Conservation (phyloP, 129 eudicot genomes). For the Centrapalus pauciflorus region DNA sequence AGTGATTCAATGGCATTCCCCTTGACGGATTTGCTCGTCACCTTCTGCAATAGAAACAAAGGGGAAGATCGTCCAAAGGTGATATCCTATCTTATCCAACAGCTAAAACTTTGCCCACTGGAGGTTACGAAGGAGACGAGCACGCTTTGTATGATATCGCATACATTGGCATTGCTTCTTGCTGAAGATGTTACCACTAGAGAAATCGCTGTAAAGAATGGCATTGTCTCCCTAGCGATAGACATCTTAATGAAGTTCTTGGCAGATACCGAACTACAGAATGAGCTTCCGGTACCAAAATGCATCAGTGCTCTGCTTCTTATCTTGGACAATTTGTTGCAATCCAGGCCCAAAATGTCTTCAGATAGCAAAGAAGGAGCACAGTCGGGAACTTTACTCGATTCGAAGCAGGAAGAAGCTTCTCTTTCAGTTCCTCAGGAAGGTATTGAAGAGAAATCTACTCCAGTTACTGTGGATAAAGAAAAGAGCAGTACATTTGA, state of each 20-base stretch:
- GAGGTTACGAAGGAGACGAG: conserved; percentile 59
- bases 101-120: conserved; percentile 64
- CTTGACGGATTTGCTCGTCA: conserved; percentile 75
- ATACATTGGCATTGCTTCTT: conserved; percentile 78
- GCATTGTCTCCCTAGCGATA: conserved; percentile 49
- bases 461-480: conserved; percentile 27
- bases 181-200: conserved; percentile 70
- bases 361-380: conserved; percentile 45
- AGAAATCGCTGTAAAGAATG: conserved; percentile 67
- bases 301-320: conserved; percentile 86
- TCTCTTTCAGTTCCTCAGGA: conserved; percentile 34
- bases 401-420: conserved; percentile 34
- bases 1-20: conserved; percentile 77
- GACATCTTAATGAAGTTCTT: conserved; percentile 59
- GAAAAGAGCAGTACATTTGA: conserved; percentile 43
- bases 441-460: conserved; percentile 35
- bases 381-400: conserved; percentile 33
- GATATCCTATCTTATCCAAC: conserved; percentile 64
- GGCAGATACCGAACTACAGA: conserved; percentile 35
- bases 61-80: conserved; percentile 90
- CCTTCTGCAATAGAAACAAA: conserved; percentile 84
- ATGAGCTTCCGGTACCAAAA: conserved; percentile 52
- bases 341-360: conserved; percentile 56
- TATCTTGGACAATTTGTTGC: conserved; percentile 79
- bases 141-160: conserved; percentile 71